Conservation (phyloP, 371 early-diverging fungal genomes). For the Actinomortierella ambigua region DNA sequence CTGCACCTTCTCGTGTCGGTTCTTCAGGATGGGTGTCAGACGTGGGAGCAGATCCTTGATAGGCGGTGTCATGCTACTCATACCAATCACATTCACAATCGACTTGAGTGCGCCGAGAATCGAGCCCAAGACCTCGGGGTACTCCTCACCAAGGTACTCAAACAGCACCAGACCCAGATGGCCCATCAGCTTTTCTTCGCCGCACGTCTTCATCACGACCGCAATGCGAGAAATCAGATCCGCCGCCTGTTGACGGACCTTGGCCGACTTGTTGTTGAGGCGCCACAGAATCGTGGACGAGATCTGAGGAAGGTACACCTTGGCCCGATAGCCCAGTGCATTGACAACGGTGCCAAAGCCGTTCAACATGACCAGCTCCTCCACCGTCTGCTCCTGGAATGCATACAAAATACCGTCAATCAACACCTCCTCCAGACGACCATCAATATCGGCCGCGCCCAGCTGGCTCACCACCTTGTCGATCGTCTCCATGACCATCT, state of each 20-base stretch:
- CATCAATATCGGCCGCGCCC: constrained; percentile 92
- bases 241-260: constrained; percentile 96
- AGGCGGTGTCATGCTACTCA: constrained; percentile 97
- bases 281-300: constrained; percentile 95
- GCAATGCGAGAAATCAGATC: constrained; percentile 95
- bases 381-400: constrained; percentile 95
- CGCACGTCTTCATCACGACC: constrained; percentile 91
- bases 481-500: constrained; percentile 97
- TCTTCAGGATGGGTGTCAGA: constrained; percentile 95
- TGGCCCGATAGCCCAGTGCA: constrained; percentile 86
- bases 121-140: constrained; percentile 96
- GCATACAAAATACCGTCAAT: constrained; percentile 97
- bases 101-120: constrained; percentile 91
- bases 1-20: constrained; percentile 97
- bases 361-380: constrained; percentile 91
- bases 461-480: constrained; percentile 79
- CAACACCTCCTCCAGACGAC: constrained; percentile 86
- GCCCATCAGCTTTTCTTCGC: constrained; percentile 93
- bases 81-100: constrained; percentile 97
- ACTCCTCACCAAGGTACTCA: constrained; percentile 98
- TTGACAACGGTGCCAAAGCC: constrained; percentile 95
- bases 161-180: constrained; percentile 92
- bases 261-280: constrained; percentile 95
- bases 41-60: constrained; percentile 96
- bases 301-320: constrained; percentile 93